Conservation (phyloP, 2,329 filamentous ascomycete genomes). For the Alternaria incomplexa region DNA sequence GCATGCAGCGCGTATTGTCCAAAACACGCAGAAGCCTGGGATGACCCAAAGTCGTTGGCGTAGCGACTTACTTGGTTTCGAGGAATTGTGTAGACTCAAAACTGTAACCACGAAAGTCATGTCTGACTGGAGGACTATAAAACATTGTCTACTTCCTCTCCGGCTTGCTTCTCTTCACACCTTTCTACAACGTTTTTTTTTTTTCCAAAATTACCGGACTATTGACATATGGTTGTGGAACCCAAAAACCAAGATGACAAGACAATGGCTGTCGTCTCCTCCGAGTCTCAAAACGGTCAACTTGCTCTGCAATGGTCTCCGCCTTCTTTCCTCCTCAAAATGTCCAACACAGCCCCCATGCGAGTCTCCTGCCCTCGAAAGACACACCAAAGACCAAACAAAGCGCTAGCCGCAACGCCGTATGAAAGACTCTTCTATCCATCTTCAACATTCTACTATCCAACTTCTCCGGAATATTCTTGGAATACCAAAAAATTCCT, state of each 20-base stretch:
- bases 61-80: rapidly evolving
- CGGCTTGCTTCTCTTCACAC: background rate
- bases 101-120: rapidly evolving
- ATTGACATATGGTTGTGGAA: too few relatives aligned
- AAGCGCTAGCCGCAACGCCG: background rate
- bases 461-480: background rate
- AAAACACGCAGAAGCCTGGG: too few relatives aligned
- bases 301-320: too few relatives aligned
- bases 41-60: background rate
- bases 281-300: too few relatives aligned
- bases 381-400: background rate
- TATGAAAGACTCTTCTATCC: background rate
- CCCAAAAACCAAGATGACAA: too few relatives aligned
- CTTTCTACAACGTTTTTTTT: too few relatives aligned
- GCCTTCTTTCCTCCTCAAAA: too few relatives aligned
- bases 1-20: too few relatives aligned
- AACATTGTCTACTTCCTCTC: background rate
- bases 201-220: too few relatives aligned
- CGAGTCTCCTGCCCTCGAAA: background rate
- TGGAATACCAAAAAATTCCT: too few relatives aligned
- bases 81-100: background rate
- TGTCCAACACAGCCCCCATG: too few relatives aligned
- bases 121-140: background rate
- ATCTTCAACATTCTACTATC: rapidly evolving
- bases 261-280: too few relatives aligned